Evolutionary conservation across 805 yeast genomes (phyloP).

Genomic region (Wickerhamiella shivajii): DNA sequence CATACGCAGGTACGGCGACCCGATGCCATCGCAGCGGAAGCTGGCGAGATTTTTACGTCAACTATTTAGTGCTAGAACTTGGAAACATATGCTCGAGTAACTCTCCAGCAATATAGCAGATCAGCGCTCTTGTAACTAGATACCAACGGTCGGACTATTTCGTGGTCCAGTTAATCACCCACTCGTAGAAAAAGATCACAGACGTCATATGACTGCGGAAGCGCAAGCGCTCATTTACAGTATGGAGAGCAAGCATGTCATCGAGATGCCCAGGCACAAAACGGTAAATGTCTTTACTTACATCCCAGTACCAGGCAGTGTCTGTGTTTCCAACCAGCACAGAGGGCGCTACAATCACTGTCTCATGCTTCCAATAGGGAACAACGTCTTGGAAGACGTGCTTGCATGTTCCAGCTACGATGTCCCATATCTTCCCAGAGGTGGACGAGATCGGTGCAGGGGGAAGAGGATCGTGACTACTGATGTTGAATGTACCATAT

Average conservation of each 20-base stretch:
- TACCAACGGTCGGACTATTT: no score
- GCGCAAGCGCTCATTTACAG: conserved; percentile 38
- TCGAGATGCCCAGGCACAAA: conserved; percentile 31
- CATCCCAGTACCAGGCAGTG: conserved; percentile 46
- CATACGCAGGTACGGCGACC: no score
- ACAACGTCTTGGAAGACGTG: conserved; percentile 42
- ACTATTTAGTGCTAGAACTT: no score
- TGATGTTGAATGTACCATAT: conserved; percentile 8
- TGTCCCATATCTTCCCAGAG: conserved; percentile 29
- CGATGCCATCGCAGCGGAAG: no score
- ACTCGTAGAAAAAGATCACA: conserved; percentile 9
- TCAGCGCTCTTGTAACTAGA: no score
- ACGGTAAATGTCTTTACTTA: conserved; percentile 45
- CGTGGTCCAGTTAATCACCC: conserved; percentile 6
- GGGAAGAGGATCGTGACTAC: conserved; percentile 22
- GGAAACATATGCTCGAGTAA: no score
- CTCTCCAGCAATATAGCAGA: no score
- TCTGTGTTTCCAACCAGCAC: conserved; percentile 58
- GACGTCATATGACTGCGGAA: conserved; percentile 37
- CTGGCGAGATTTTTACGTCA: no score
- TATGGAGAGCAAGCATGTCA: conserved; percentile 9
- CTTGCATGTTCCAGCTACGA: conserved; percentile 45
- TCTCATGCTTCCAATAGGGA: conserved; percentile 22
- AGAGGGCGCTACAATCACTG: conserved; percentile 37
- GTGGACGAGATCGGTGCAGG: conserved; percentile 37